Base-by-base conservation (phyloP, 2,329 filamentous ascomycete genomes). In the Neospermospora avenae region DNA sequence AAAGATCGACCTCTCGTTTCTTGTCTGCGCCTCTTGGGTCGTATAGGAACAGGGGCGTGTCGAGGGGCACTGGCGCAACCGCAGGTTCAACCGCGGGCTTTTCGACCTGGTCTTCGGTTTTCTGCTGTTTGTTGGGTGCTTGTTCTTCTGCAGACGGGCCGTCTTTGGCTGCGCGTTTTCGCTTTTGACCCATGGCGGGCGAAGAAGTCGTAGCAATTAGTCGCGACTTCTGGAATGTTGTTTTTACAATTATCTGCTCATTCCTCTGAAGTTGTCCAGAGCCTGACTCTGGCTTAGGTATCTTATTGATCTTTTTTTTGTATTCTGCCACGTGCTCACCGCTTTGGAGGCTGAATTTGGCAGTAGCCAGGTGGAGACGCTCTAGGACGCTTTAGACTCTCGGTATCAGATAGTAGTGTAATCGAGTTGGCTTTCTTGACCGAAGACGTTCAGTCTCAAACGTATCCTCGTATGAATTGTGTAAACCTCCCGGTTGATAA, bases 1-100 rank as follows among this genome's bases (percentile, higher is more conserved):
- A 89, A 2, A 88, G 76, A 2, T 75, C 74, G 2, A 81, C 82
- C 68, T 87, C 84, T 63, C 83, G 76, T 67, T 79, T 81, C 61
- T 83, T 78, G 60, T 86, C 81, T 39, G 82, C 80, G 48, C 77
- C 76, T 55, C 75, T 76, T 10, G 79, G 77, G 5, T 80, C 75
- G 63, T 84, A 81, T 65, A 80, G 72, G 66, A 87, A 87, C 1
- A 77, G 75, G 8, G 65, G 67, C 22, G 59, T 63, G 57, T 71
- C 66, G 61, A 70, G 60, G 31, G 65, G 60, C 46, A 59, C 16
- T 6, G 58, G 31, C 5, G 44, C 31, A n/a, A 60, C 59, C 13
- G 57, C 22, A 4, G 60, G 28, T 62, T 68, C 67, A 4, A 55
- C 31, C n/a, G 58, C 24, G 1, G 35, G 10, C 34, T 56, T 52